Evolutionary conservation across 768 basidiomycete genomes (phyloP).

Genomic region (Amanita thiersii): DNA sequence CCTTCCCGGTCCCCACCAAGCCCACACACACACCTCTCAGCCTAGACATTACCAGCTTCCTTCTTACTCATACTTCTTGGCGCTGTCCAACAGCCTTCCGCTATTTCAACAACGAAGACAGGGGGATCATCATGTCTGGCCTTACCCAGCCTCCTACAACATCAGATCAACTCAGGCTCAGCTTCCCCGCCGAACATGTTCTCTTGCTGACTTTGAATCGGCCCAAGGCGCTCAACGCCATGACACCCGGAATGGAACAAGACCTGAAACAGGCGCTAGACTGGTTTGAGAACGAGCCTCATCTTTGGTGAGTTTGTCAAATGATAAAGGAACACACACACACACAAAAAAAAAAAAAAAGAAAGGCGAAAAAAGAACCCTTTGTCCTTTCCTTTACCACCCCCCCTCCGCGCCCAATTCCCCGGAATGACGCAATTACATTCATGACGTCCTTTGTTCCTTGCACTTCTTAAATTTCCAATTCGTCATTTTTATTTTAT

Average conservation of each 20-base stretch:
- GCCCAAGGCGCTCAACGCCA: conserved; percentile 65
- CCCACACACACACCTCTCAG: background rate
- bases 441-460: background rate
- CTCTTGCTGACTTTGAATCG: conserved; percentile 47
- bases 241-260: conserved; percentile 48
- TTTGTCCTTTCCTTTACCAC: background rate
- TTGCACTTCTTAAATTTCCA: conserved; percentile 5
- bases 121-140: conserved; percentile 13
- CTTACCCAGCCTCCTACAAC: conserved; percentile 15
- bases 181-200: conserved; percentile 30
- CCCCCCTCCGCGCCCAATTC: background rate
- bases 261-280: conserved; percentile 47
- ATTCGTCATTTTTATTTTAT: conserved; percentile 8
- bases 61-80: background rate
- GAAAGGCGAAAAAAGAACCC: background rate
- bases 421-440: conserved; percentile 7
- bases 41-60: background rate
- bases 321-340: conserved; percentile 2
- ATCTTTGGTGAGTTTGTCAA: conserved; percentile 51
- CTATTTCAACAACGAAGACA: background rate
- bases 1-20: background rate
- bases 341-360: no score
- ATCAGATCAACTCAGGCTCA: conserved; percentile 28
- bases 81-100: background rate
- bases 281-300: conserved; percentile 70